Evolutionary conservation across 2,329 filamentous ascomycete species (phyloP), one percentile per base, ranked within the genome.

Genomic region (Penicillium hordei): DNA sequence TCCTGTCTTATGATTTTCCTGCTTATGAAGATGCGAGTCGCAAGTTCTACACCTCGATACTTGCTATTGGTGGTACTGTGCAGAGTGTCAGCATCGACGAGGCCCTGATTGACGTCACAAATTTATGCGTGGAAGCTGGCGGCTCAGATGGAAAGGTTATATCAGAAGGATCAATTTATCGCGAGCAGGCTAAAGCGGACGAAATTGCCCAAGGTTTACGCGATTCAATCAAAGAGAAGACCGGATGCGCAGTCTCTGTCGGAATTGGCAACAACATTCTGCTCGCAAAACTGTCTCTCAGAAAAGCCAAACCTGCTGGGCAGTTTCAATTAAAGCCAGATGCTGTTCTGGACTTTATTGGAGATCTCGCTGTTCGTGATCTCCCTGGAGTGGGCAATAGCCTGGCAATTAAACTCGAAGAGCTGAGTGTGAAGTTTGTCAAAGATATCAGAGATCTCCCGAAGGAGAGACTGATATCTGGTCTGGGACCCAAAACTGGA

Each of bases 31-130:
- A 93, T 59, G 91, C 93, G 1, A 99, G 94, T 69, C 83, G 85
- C 55, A 82, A 86, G 3, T 99, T 99, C 66, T 99, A 99, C 67
- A 87, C 91, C 60, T 86, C 88, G 1, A 90, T 99, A 12, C 76
- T 97, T 34, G 83, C 86, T 6, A 81, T 92, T 9, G 91, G 89
- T 19, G 93, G 92, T 1, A 76, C 91, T 19, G 91, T 97, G 0
- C 94, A 99, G 72, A 97, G 94, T 68, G 93, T 99, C 52, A 97
- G 94, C 69, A 90, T 99, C 45, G 95, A 99, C 65, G 95, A 99
- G 75, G 94, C 92, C 1, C 82, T 99, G 8, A 78, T 99, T 17
- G 94, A 99, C 73, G 83, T 93, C 34, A 94, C 90, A 3, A 78
- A 79, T 4, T 76, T 90, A 4, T 89, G 94, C 58, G 77, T 91